phyloP scores from a whole-genome alignment of 2,329 filamentous ascomycete genomes.

The Colletotrichum endophyticum region DNA sequence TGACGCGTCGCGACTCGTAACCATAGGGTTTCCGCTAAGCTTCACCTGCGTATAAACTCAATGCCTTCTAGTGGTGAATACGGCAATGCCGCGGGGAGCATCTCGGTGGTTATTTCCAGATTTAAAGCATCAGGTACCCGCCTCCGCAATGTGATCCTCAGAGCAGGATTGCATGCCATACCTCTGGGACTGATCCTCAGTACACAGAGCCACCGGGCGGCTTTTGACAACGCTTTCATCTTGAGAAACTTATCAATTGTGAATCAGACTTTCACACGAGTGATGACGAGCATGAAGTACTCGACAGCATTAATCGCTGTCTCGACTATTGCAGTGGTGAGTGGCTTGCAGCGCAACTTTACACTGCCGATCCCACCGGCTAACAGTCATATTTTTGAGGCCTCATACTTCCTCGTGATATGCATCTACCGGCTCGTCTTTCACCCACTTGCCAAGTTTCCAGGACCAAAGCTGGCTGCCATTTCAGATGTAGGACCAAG shows the following conservation, averaged over 20 bases:
- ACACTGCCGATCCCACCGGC: background rate
- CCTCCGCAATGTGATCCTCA: rapidly evolving
- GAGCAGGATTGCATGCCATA: rapidly evolving
- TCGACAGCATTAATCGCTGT: background rate
- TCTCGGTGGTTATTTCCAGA: background rate
- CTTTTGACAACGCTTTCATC: background rate
- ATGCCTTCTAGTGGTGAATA: background rate
- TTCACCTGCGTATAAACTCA: background rate
- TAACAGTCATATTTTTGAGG: background rate
- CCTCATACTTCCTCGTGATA: background rate
- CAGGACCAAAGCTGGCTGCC: background rate
- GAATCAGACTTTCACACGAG: background rate
- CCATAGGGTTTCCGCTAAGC: background rate
- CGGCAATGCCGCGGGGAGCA: background rate
- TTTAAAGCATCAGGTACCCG: background rate
- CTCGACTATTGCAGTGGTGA: background rate
- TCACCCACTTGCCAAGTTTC: background rate
- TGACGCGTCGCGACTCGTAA: background rate
- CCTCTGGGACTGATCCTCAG: rapidly evolving
- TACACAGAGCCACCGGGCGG: rapidly evolving
- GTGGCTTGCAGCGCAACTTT: background rate
- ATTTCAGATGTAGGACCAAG: background rate
- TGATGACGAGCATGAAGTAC: background rate
- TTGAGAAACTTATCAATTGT: background rate
- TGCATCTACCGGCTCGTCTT: background rate